Evolutionary conservation across 768 basidiomycete species (phyloP), one percentile per base, ranked within the genome.

Genomic region (Pisolithus microcarpus): DNA sequence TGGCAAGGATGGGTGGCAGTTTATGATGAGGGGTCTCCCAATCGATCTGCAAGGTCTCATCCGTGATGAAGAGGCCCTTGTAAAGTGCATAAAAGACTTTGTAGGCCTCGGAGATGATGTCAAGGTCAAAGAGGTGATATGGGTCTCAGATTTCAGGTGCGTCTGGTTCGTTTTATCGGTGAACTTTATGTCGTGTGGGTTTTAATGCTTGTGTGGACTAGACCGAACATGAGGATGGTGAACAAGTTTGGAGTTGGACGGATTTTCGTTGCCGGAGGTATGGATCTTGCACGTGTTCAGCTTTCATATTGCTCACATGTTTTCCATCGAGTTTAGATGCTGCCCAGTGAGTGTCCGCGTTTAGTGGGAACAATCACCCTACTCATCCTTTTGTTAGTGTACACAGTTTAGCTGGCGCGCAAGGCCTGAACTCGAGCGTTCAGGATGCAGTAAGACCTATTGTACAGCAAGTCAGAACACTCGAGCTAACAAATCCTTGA

Each of bases 181-280:
- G 16, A 31, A 10, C 30, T 31, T 10, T 4, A 11, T 31, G 8
- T 31, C 10, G 30, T 11, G 30, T 4, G 9, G 30, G 11, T 31
- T 31, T 31, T 31, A 11, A 31, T 10, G 4, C 30, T 8, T 31
- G 9, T 8, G 30, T 11, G 30, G 16, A 15, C 42, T 43, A 21
- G 23, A 43, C 23, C 18, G 5, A 21, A 43, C 42, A 21, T 21
- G 8, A 9, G 30, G 9, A 9, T 31, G 9, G 30, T 31, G 30
- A 11, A 31, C 11, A 31, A 31, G 30, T 31, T 31, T 31, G 30
- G 30, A n/a, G 38, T 39, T 11, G 38, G 38, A 21, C 18, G 38
- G 21, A 73, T 72, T 8, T 79, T 78, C 52, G 46, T 79, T 15
- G 71, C 63, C 23, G 79, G 78, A 57, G 79, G 78, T 59, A 28